Percentiles rank a stretch among this genome's conserved stretches.
Conservation (phyloP, 768 basidiomycete species). For the Cyathus striatus region DNA sequence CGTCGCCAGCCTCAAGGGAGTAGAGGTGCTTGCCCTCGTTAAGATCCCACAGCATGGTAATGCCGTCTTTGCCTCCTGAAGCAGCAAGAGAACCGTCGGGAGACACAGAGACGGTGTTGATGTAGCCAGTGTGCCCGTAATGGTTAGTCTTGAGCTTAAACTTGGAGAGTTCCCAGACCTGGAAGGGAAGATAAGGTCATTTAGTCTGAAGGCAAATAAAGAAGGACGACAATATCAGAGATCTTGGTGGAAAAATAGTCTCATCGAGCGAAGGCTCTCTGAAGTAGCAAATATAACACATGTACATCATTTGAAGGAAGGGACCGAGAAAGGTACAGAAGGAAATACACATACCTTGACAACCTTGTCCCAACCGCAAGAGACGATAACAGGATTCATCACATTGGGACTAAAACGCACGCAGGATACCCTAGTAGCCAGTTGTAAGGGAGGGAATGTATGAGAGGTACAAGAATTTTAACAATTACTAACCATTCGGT, state of each 20-base stretch:
- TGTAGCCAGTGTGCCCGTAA: conserved; percentile 98
- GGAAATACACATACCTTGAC: conserved; percentile 75
- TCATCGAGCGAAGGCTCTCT: conserved; percentile 69
- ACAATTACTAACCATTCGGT: conserved; percentile 68
- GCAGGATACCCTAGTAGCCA: conserved; percentile 81
- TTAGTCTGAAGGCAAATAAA: conserved; percentile 5
- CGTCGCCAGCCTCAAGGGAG: conserved; percentile 96
- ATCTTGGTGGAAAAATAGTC: conserved; percentile 85
- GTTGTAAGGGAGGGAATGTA: background rate
- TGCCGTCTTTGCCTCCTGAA: conserved; percentile 98
- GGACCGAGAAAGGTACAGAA: conserved; percentile 1
- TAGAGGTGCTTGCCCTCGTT: conserved; percentile 99
- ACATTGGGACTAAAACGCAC: conserved; percentile 99
- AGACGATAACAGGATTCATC: conserved; percentile 96
- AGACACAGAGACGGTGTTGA: conserved; percentile 97
- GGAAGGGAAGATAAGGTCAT: conserved; percentile 8
- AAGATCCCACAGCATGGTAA: conserved; percentile 99
- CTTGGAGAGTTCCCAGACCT: conserved; percentile 99
- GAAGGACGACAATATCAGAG: conserved; percentile 48
- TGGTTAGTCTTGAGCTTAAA: conserved; percentile 99
- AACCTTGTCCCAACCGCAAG: conserved; percentile 99
- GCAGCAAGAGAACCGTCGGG: conserved; percentile 98
- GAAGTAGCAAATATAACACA: conserved; percentile 84
- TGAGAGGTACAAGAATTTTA: conserved; percentile 10
- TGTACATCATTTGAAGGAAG: conserved; percentile 24